Evolutionary conservation across 208 protist genomes (phyloP).

Genomic region (Naegleria lovaniensis): DNA sequence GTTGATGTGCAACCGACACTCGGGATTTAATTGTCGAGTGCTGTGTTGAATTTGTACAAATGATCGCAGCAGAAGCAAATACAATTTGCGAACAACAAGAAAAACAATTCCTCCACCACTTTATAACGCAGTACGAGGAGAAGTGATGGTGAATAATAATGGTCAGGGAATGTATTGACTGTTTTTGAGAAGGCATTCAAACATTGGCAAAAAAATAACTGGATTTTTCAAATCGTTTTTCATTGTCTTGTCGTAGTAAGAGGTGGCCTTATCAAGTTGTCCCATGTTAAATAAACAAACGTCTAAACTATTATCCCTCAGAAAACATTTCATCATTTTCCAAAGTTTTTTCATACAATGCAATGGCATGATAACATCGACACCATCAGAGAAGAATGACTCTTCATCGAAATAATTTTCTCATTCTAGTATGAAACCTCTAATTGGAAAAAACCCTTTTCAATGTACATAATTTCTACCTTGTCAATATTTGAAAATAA

Average conservation of each 20-base stretch:
- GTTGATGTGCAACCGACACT: slow-evolving; percentile 18
- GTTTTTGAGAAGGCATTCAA: no score
- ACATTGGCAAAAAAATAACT: not conserved
- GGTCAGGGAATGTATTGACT: no score
- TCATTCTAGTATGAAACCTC: no score
- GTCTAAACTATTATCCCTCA: not conserved
- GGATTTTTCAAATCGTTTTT: not conserved
- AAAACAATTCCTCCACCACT: not conserved
- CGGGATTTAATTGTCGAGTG: not conserved
- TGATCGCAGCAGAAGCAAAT: slow-evolving; percentile 19
- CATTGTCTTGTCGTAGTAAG: not conserved
- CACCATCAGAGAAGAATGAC: no score
- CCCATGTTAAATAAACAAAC: not conserved
- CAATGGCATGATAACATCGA: not conserved
- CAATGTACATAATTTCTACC: no score
- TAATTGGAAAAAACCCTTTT: no score
- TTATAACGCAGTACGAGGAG: not conserved
- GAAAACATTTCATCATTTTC: not conserved
- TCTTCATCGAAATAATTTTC: no score
- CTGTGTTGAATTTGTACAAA: slow-evolving; percentile 28
- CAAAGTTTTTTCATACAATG: not conserved
- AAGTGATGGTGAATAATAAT: no score
- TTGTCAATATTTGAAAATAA: no score
- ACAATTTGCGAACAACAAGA: not conserved
- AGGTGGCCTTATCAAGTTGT: not conserved